Evolutionary conservation across 1,284 basidiomycete genomes (phyloP).

Genomic region (Hortiboletus rubellus): DNA sequence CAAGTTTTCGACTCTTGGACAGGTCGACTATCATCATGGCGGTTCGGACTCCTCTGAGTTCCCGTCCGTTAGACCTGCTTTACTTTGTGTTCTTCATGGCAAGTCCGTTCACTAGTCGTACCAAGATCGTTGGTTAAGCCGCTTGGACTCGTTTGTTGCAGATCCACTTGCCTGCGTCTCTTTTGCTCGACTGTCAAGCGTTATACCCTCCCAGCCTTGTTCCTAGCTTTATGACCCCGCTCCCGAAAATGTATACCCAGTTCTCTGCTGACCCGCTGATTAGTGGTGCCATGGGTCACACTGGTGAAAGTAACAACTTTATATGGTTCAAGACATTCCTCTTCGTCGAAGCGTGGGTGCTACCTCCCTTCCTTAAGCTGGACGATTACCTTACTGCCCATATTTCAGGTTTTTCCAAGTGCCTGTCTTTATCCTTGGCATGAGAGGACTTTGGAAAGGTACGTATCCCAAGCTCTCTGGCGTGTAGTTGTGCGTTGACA

Average conservation of each 20-base stretch:
- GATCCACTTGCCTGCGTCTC: slow-evolving; percentile 64
- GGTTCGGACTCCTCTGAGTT: slow-evolving; percentile 38
- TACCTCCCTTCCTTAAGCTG: slow-evolving; percentile 10
- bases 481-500: not conserved
- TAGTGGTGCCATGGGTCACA: slow-evolving; percentile 49
- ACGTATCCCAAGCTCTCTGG: not conserved
- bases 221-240: slow-evolving; percentile 44
- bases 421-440: slow-evolving; percentile 72
- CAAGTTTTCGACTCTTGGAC: too few relatives aligned
- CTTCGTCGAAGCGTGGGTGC: slow-evolving; percentile 53
- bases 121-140: not conserved
- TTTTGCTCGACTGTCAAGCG: slow-evolving; percentile 68
- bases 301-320: slow-evolving; percentile 40
- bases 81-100: slow-evolving; percentile 68
- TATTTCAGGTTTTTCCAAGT: slow-evolving; percentile 65
- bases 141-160: slow-evolving; percentile 25
- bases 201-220: slow-evolving; percentile 57
- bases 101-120: slow-evolving; percentile 15
- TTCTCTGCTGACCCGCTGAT: slow-evolving; percentile 65
- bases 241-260: slow-evolving; percentile 49
- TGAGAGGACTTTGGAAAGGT: slow-evolving; percentile 67
- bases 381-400: slow-evolving; percentile 18
- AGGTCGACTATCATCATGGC: not conserved
- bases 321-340: slow-evolving; percentile 70
- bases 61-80: slow-evolving; percentile 60